Base-by-base conservation (phyloP, 1,139 yeast genomes). In the Kodamaea suecica region DNA sequence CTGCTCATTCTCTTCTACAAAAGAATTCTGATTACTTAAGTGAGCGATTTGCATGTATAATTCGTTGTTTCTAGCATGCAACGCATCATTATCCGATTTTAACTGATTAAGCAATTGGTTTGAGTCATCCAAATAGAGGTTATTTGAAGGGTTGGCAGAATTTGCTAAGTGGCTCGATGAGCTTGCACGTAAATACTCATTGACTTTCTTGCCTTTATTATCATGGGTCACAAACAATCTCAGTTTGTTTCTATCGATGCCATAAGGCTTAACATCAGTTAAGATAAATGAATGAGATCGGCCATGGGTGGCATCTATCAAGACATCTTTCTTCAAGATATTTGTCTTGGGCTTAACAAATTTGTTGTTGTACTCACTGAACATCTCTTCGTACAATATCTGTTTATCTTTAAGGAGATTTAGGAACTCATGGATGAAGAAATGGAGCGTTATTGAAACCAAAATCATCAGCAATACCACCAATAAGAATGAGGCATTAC, bases 281-380 rank as follows among this genome's bases (percentile, higher is more conserved):
- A 59, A 50, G 38, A 31, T 76, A 52, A 48, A 44, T 12, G 59
- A 52, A 21, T 59, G 58, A 21, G 50, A 54, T 13, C 66, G 66
- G 3, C 71, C 72, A 37, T 45, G 53, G 20, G 82, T 76, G 7
- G 87, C 79, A 53, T 84, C 90, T 8, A 82, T 66, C 31, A 75
- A 67, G 3, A 75, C 88, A 48, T 84, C 88, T 44, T 80, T 76
- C 36, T 70, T 69, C 35, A 70, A 57, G 6, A 70, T 67, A 5
- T 78, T 68, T 1, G 76, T 59, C 36, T 73, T 71, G 3, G 90
- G 88, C 33, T 71, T 70, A n/a, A 83, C 84, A 43, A 70, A 76
- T 51, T 83, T 83, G 28, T 68, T 60, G 44, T 80, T 75, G 49
- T 80, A 80, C 48, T 84, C 94, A 23, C 70, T 71, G 41, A 80